Percentiles rank a stretch among this genome's conserved stretches.
These are phyloP conservation scores for Pichia californica DNA, from an alignment of 805 yeast genomes.

Conservation along the genomic window DNA sequence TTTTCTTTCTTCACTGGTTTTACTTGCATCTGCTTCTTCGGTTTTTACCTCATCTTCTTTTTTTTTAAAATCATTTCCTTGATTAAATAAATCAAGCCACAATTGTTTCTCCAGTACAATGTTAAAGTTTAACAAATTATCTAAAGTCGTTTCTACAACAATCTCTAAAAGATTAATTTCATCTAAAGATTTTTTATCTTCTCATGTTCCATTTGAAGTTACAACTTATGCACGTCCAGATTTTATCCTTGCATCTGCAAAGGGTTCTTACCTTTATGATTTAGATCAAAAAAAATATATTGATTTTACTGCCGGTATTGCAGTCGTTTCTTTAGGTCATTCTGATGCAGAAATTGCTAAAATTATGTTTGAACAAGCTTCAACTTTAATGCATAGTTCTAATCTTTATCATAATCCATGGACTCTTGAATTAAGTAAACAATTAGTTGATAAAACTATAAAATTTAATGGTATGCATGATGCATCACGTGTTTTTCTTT, in stretches of 20 bases:
- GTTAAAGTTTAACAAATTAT: constrained; percentile 8
- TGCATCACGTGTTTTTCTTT: constrained; percentile 66
- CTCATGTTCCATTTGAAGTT: constrained; percentile 43
- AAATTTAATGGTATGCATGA: constrained; percentile 71
- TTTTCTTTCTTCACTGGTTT: neutral
- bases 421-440: constrained; percentile 72
- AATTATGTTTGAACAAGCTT: constrained; percentile 66
- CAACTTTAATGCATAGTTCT: constrained; percentile 71
- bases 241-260: constrained; percentile 70
- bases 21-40: neutral
- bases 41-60: too few species aligned
- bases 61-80: too few species aligned
- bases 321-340: constrained; percentile 94
- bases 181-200: constrained; percentile 25
- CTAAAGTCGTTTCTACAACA: constrained; percentile 9
- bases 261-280: constrained; percentile 79
- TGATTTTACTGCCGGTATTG: constrained; percentile 94
- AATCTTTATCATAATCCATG: constrained; percentile 81
- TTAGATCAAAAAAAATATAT: constrained; percentile 69
- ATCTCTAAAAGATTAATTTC: constrained; percentile 10
- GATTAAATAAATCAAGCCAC: too few species aligned
- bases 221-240: constrained; percentile 79
- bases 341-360: constrained; percentile 67
- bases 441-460: constrained; percentile 62
- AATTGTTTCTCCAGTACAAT: too few species aligned